Evolutionary conservation across 108 stramenopile genomes (phyloP).

Genomic region (Skeletonema costatum): DNA sequence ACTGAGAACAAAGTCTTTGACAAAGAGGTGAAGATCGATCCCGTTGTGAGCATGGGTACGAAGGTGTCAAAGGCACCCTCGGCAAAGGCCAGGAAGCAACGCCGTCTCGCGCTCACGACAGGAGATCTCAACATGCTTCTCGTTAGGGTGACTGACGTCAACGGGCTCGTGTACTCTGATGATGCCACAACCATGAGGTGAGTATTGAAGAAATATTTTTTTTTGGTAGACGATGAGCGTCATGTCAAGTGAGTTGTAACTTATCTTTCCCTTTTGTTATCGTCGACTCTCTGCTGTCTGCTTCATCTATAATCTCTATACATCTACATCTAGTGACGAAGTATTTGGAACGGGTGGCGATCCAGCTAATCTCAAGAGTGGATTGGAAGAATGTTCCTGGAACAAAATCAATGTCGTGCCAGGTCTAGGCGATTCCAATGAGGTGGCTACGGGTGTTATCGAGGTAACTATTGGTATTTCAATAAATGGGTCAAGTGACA

Average conservation of each 20-base stretch:
- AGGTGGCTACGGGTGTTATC: not conserved
- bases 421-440: not conserved
- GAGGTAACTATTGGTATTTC: constrained; percentile 5
- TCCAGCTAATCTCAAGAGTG: constrained; percentile 28
- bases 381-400: constrained; percentile 27
- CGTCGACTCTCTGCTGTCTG: too few species aligned
- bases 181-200: not conserved
- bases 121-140: not conserved
- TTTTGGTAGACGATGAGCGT: not conserved
- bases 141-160: not conserved
- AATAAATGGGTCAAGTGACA: not conserved
- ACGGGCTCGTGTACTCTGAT: not conserved
- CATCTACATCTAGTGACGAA: constrained; percentile 5
- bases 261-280: not conserved
- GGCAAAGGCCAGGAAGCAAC: not conserved
- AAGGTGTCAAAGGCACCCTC: not conserved
- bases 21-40: not conserved
- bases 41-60: too few species aligned
- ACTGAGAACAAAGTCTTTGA: not conserved
- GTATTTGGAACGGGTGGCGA: constrained; percentile 45
- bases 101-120: not conserved
- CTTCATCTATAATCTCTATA: too few species aligned
- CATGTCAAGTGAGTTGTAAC: not conserved
- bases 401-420: constrained; percentile 1
- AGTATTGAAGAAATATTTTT: not conserved